A percentile compares a stretch with the other conserved stretches of the same genome.
phyloP scores from a whole-genome alignment of 441 rosid species.

The Gossypium gossypioides region DNA sequence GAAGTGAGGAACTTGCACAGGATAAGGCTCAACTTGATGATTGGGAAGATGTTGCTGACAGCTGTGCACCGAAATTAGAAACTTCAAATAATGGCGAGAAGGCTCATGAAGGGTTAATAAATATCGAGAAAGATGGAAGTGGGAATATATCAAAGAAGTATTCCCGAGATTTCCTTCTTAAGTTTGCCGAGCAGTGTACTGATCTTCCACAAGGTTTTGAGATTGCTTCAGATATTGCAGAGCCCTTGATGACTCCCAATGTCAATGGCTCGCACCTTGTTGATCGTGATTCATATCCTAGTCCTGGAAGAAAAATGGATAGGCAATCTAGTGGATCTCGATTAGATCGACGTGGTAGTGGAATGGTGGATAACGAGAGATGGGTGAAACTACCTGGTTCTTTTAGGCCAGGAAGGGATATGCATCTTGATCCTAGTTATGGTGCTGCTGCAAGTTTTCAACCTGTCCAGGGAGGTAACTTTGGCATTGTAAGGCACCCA shows the following conservation, averaged over 20 bases:
- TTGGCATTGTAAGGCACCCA: conserved; percentile 27
- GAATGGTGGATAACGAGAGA: conserved; percentile 54
- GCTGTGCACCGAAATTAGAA: conserved; percentile 66
- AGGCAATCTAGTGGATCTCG: conserved; percentile 57
- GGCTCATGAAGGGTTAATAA: conserved; percentile 22
- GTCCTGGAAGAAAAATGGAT: conserved; percentile 57
- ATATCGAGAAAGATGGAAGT: conserved; percentile 27
- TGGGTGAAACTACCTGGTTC: conserved; percentile 53
- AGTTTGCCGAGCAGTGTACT: conserved; percentile 63
- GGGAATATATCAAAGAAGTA: conserved; percentile 50
- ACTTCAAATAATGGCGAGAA: conserved; percentile 27
- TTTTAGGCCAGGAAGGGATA: conserved; percentile 45
- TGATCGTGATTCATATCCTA: conserved; percentile 49
- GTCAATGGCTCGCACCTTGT: conserved; percentile 31
- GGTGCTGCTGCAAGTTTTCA: conserved; percentile 44
- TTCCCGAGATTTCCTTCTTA: conserved; percentile 86
- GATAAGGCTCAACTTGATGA: conserved; percentile 72
- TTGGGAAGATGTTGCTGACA: conserved; percentile 96
- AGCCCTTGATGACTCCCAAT: conserved; percentile 29
- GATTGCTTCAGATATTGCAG: conserved; percentile 41
- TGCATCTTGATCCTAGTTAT: conserved; percentile 38
- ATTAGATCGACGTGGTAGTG: conserved; percentile 59
- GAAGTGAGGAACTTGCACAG: conserved; percentile 28
- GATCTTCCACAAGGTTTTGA: conserved; percentile 66
- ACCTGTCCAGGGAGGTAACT: conserved; percentile 68